These are phyloP conservation scores for Dentipellis sp. DNA, from an alignment of 768 basidiomycete genomes.

Conservation along the genomic window DNA sequence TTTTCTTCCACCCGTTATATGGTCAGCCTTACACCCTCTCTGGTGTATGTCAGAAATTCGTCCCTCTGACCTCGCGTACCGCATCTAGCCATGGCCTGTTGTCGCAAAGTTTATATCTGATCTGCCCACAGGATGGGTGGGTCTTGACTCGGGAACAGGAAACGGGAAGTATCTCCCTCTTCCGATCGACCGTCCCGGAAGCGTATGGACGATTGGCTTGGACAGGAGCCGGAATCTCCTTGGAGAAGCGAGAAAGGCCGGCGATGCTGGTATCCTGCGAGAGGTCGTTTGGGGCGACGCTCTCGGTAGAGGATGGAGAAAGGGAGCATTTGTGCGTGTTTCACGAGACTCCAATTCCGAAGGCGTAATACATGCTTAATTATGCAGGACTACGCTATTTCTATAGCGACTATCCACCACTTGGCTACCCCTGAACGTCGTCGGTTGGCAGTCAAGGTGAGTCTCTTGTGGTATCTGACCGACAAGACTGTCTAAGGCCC, in stretches of 20 bases:
- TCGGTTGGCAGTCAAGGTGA: constrained; percentile 62
- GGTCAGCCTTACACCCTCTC: constrained; percentile 27
- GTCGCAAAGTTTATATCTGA: constrained; percentile 65
- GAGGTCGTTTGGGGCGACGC: constrained; percentile 82
- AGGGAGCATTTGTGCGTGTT: constrained; percentile 67
- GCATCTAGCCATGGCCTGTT: constrained; percentile 78
- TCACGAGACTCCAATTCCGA: too few species aligned
- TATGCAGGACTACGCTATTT: constrained; percentile 85
- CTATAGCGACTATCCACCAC: constrained; percentile 97
- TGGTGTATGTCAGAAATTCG: background rate
- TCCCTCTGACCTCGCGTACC: background rate
- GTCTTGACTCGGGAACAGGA: constrained; percentile 91
- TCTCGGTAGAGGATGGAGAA: constrained; percentile 63
- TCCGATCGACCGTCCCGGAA: constrained; percentile 49
- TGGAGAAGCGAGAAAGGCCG: constrained; percentile 61
- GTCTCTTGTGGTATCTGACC: constrained; percentile 4
- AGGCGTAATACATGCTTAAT: too few species aligned
- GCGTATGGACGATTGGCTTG: constrained; percentile 70
- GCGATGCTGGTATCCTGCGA: constrained; percentile 32
- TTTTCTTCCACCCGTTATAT: constrained; percentile 89
- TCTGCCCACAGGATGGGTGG: constrained; percentile 70
- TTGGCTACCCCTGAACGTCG: constrained; percentile 75
- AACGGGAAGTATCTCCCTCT: constrained; percentile 95
- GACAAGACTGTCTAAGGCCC: background rate
- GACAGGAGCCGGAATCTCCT: constrained; percentile 78